phyloP scores from a whole-genome alignment of 208 protist genomes.

The Leptomonas seymouri region DNA sequence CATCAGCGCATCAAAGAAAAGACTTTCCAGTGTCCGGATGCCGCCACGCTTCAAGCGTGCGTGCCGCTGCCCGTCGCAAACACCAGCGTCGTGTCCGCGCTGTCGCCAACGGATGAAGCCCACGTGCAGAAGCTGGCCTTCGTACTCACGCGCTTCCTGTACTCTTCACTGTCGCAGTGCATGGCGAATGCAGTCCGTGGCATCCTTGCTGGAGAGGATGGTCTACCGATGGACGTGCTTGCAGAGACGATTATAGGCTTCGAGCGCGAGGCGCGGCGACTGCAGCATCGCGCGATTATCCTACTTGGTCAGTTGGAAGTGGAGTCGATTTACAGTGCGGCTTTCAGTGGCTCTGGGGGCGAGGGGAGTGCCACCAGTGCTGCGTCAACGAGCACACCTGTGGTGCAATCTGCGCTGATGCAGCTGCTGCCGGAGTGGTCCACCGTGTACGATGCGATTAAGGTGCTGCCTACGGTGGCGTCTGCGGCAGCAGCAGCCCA shows the following conservation, averaged over 20 bases:
- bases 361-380: neutral
- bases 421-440: slow-evolving; percentile 48
- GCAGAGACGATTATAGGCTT: slow-evolving; percentile 21
- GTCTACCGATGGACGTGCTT: slow-evolving; percentile 21
- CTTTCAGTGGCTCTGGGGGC: slow-evolving; percentile 30
- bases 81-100: slow-evolving; percentile 14
- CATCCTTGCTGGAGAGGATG: slow-evolving; percentile 16
- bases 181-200: slow-evolving; percentile 23
- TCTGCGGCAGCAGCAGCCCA: slow-evolving; percentile 2
- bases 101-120: slow-evolving; percentile 15
- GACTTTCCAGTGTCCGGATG: slow-evolving; percentile 9
- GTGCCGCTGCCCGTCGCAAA: slow-evolving; percentile 26
- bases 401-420: slow-evolving; percentile 33
- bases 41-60: slow-evolving; percentile 15
- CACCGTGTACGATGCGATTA: slow-evolving; percentile 39
- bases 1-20: neutral
- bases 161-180: slow-evolving; percentile 30
- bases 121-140: slow-evolving; percentile 20
- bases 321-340: slow-evolving; percentile 16
- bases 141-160: slow-evolving; percentile 26
- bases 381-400: slow-evolving; percentile 7
- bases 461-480: slow-evolving; percentile 31
- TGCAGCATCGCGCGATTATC: slow-evolving; percentile 55
- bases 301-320: slow-evolving; percentile 70
- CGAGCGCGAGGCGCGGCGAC: slow-evolving; percentile 25